Evolutionary conservation across 75 land plant genomes (phyloP), one percentile per base, ranked within the genome.

Genomic region (Gnetum montanum): DNA sequence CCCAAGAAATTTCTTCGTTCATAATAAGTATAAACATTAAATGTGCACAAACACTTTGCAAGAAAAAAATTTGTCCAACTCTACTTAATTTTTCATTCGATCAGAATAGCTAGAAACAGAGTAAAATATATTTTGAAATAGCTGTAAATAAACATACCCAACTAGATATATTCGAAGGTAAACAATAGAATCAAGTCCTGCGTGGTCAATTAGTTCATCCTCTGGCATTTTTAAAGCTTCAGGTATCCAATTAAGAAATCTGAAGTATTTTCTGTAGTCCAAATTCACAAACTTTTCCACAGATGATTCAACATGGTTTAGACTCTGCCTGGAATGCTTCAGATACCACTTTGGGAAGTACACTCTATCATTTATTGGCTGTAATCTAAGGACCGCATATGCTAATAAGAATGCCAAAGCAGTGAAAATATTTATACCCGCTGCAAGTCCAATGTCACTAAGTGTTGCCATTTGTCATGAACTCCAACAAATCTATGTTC

Each of bases 321-420:
- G n/a, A n/a, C 66, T 58, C 27, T 56, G 34, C 59, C 81, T 64
- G 43, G 60, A 47, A 13, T 80, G 83, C 35, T 71, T 83, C 6
- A 86, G 64, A 64, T 79, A 86, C 90, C 90, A 86, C 57, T 79
- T 86, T n/a, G 90, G 90, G 55, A 66, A 85, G 66, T 84, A 87
- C 0, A 87, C 88, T 26, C 92, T 68, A 38, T 81, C 82, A 35
- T 80, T 84, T 53, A 76, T 23, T 8, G 91, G 91, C 54, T 86
- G 91, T 19, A 84, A 44, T 18, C 83, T 58, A 28, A 86, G 57
- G 2, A 86, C 10, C 2, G 81, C 87, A 73, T 79, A 86, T 29
- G 69, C 83, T 7, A 83, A 8, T 19, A 86, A 49, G 58, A 86
- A 84, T 6, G 43, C 68, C 27, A 83, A 34, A 20, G 84, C 75